These are phyloP conservation scores for Globisporangium takayamanum DNA, from an alignment of 352 stramenopile genomes.

Conservation along the genomic window DNA sequence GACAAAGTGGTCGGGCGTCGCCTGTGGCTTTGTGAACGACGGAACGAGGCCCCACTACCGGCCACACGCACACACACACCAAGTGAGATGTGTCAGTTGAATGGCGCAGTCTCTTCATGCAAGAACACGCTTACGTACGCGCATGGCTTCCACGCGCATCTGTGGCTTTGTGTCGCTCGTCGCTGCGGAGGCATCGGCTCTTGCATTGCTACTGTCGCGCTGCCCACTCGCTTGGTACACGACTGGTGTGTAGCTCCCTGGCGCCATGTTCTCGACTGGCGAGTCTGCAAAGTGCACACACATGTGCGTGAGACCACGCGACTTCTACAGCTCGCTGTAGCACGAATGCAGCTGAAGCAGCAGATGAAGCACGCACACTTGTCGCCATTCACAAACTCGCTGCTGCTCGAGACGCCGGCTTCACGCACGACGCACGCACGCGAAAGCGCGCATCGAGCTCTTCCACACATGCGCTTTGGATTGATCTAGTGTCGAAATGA, in stretches of 20 bases:
- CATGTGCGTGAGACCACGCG: not conserved
- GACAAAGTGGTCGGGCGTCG: constrained; percentile 75
- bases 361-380: constrained; percentile 43
- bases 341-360: not conserved
- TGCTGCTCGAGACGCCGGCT: constrained; percentile 27
- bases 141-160: constrained; percentile 56
- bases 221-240: constrained; percentile 20
- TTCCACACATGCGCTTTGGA: constrained; percentile 51
- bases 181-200: too few species aligned
- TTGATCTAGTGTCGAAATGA: not conserved
- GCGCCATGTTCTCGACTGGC: constrained; percentile 75
- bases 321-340: not conserved
- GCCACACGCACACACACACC: not conserved
- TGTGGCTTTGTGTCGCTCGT: constrained; percentile 9
- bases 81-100: not conserved
- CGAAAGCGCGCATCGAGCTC: constrained; percentile 50
- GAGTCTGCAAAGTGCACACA: constrained; percentile 28
- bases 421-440: constrained; percentile 44
- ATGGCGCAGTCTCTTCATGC: not conserved
- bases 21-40: constrained; percentile 72
- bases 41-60: constrained; percentile 73
- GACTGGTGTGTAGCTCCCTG: constrained; percentile 59
- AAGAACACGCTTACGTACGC: constrained; percentile 21
- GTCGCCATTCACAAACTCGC: constrained; percentile 59
- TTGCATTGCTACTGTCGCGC: not conserved